Evolutionary conservation across 371 early-diverging fungal species (phyloP).

Genomic region (Mucor saturninus): DNA sequence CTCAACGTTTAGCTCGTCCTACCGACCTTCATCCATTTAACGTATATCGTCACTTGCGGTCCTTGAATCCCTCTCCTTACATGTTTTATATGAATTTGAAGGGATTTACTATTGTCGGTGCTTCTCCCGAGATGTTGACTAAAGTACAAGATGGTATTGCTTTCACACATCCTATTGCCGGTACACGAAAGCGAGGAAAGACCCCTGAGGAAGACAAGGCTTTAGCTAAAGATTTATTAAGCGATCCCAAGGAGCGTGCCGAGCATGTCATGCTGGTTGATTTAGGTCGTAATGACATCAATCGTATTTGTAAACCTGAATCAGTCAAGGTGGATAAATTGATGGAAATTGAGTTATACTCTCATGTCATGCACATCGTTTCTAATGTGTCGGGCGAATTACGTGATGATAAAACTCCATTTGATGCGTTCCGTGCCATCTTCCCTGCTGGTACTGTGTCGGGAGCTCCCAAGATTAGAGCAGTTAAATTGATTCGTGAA

Average conservation of each 20-base stretch:
- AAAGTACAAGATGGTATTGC: conserved; percentile 87
- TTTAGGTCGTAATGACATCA: conserved; percentile 95
- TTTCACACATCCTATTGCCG: conserved; percentile 96
- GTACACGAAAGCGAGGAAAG: conserved; percentile 90
- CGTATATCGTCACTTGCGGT: conserved; percentile 92
- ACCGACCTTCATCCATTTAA: conserved; percentile 95
- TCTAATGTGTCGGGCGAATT: conserved; percentile 90
- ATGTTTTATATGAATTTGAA: conserved; percentile 96
- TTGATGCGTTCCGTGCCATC: conserved; percentile 95
- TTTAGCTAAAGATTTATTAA: conserved; percentile 81
- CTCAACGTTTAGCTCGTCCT: conserved; percentile 85
- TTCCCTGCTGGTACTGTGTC: conserved; percentile 98
- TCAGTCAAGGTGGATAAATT: conserved; percentile 93
- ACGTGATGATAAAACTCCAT: conserved; percentile 85
- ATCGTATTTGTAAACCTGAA: conserved; percentile 91
- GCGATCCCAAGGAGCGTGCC: conserved; percentile 92
- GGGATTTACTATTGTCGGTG: conserved; percentile 94
- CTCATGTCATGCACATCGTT: conserved; percentile 98
- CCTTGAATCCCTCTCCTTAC: conserved; percentile 98
- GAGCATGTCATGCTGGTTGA: conserved; percentile 99
- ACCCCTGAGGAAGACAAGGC: conserved; percentile 82
- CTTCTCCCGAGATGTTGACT: conserved; percentile 97
- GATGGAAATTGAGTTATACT: conserved; percentile 95
- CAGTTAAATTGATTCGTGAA: conserved; percentile 91
- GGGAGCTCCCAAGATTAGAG: conserved; percentile 97